These are phyloP conservation scores for Monilinia fructigena DNA, from an alignment of 2,329 filamentous ascomycete genomes.

Conservation along the genomic window DNA sequence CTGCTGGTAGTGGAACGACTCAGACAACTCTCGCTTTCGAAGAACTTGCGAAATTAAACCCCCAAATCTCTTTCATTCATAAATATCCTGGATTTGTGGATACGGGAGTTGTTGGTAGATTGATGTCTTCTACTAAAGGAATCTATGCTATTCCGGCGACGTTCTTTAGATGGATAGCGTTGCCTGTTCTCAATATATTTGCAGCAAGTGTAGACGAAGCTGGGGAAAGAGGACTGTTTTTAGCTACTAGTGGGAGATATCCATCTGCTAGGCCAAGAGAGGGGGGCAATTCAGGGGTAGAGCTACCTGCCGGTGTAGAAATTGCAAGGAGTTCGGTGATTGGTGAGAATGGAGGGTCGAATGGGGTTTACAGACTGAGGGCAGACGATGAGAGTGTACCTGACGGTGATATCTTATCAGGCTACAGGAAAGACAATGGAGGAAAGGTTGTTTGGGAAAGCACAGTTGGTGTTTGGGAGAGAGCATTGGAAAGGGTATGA, in stretches of 20 bases:
- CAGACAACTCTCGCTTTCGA: constrained; percentile 54
- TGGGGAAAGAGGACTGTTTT: constrained; percentile 44
- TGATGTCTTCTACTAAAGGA: constrained; percentile 33
- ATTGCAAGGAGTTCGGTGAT: constrained; percentile 35
- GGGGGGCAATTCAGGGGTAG: constrained; percentile 27
- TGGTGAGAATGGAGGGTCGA: constrained; percentile 41
- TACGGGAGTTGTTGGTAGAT: constrained; percentile 39
- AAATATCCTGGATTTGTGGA: constrained; percentile 40
- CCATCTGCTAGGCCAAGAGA: constrained; percentile 29
- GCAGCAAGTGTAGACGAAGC: constrained; percentile 38
- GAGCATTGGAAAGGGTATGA: constrained; percentile 32
- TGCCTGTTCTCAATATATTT: constrained; percentile 39
- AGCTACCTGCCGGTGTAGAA: constrained; percentile 27
- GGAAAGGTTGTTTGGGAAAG: constrained; percentile 42
- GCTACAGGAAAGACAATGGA: constrained; percentile 37
- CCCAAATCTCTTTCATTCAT: constrained; percentile 45
- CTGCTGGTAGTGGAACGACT: constrained; percentile 48
- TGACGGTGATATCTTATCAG: constrained; percentile 35
- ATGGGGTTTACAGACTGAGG: constrained; percentile 44
- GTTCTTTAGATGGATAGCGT: constrained; percentile 28
- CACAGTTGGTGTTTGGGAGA: constrained; percentile 42
- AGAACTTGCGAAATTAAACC: constrained; percentile 48
- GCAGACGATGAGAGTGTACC: constrained; percentile 39
- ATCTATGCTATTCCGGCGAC: constrained; percentile 30
- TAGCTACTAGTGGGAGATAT: constrained; percentile 43